A percentile compares a stretch with the other conserved stretches of the same genome.
These are phyloP conservation scores for Spinacia oleracea DNA, from an alignment of 179 eudicot species.

Conservation along the genomic window DNA sequence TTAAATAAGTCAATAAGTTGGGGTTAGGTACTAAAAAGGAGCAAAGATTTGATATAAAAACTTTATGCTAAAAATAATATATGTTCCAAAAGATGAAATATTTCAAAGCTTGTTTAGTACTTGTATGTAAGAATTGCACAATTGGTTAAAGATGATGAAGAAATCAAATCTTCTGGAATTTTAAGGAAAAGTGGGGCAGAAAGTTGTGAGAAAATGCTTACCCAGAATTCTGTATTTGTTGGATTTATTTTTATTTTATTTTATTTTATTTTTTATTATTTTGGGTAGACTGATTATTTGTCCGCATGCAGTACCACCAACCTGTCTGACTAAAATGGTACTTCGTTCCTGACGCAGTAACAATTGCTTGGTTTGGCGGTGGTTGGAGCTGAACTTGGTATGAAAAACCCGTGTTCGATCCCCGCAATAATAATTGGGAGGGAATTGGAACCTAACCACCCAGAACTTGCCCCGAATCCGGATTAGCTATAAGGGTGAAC, in stretches of 20 bases:
- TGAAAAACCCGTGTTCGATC: too few relatives aligned
- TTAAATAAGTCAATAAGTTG: constrained; percentile 28
- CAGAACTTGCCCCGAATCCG: too few relatives aligned
- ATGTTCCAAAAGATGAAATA: constrained; percentile 4
- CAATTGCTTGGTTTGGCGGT: too few relatives aligned
- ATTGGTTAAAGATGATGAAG: constrained; percentile 14
- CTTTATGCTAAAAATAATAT: neutral
- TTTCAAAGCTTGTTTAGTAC: constrained; percentile 14
- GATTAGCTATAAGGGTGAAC: too few relatives aligned
- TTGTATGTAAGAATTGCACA: neutral
- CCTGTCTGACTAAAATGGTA: constrained; percentile 27
- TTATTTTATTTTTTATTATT: too few relatives aligned
- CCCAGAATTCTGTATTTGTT: neutral
- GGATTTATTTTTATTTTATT: neutral
- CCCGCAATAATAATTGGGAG: too few relatives aligned
- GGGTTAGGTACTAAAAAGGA: constrained; percentile 28
- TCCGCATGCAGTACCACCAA: constrained; percentile 23
- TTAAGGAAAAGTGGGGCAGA: constrained; percentile 16
- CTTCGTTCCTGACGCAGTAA: neutral
- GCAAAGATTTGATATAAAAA: constrained; percentile 7
- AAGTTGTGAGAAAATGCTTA: constrained; percentile 22
- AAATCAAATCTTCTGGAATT: constrained; percentile 32
- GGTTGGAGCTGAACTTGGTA: too few relatives aligned
- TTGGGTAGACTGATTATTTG: constrained; percentile 17
- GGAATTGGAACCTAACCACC: too few relatives aligned